Evolutionary conservation across 352 stramenopile genomes (phyloP), one percentile per base, ranked within the genome.

Genomic region (Phytophthora sp.): DNA sequence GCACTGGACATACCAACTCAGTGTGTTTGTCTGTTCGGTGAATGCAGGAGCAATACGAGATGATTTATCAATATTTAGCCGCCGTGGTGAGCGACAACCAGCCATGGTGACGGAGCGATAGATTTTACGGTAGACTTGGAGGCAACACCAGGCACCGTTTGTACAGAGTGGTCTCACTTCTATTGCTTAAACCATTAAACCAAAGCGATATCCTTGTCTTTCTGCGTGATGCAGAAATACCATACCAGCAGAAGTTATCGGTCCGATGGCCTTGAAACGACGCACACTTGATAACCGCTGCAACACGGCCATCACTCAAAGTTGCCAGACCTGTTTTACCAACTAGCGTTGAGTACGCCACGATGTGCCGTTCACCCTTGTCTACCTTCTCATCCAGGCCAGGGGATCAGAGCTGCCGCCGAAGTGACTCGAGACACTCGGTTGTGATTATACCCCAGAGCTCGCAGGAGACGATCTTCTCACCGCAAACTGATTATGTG

Each of bases 1-100:
- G n/a, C n/a, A n/a, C n/a, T n/a, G n/a, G n/a, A n/a, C n/a, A n/a
- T n/a, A n/a, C n/a, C n/a, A n/a, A 42, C 31, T 51, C 32, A 55
- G 31, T 4, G 6, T 12, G n/a, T 24, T 32, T 13, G 37, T 61
- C 12, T 44, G 4, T 35, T 58, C 17, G 64, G 46, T 41, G 21
- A 32, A 10, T 60, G 31, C 62, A 95, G 87, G 84, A 93, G 55
- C 87, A 93, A 66, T 92, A 92, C 62, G 68, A 87, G 60, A 92
- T 95, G 84, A 87, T 95, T 57, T 92, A 94, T 68, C 69, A 74
- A 58, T 94, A 92, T 77, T 74, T 92, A 77, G 75, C 76, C 44
- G 81, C 77, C 24, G 71, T 92, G 26, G 39, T 92, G 28, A 81
- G 69, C 30, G 74, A 76, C 53, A 67, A 54, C 13, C 67, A 83